Evolutionary conservation across 306 rosid genomes (phyloP).

Genomic region (Glycine soja): DNA sequence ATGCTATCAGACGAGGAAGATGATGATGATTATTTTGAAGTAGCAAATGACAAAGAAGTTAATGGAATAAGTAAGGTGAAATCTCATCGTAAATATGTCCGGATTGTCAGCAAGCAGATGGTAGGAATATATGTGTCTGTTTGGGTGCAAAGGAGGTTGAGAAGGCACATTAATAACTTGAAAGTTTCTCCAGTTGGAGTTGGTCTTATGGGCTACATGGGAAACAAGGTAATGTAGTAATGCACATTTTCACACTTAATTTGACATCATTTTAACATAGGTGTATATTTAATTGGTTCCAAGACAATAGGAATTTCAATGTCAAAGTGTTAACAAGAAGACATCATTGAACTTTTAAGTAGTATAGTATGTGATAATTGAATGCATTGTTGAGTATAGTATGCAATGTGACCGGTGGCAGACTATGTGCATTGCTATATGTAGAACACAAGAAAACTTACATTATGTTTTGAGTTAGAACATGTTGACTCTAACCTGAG

Average conservation of each 20-base stretch:
- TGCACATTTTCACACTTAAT: not conserved
- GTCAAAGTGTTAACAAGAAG: not conserved
- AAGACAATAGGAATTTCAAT: slow-evolving; percentile 23
- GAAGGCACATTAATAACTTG: slow-evolving; percentile 85
- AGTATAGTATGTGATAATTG: not conserved
- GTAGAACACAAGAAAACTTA: slow-evolving; percentile 2
- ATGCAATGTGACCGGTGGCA: slow-evolving; percentile 34
- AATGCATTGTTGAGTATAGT: too few species aligned
- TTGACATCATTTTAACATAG: slow-evolving; percentile 13
- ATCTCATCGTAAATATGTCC: slow-evolving; percentile 62
- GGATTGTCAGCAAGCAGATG: slow-evolving; percentile 96
- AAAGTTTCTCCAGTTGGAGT: slow-evolving; percentile 90
- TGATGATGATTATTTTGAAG: slow-evolving; percentile 54
- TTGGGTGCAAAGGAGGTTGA: slow-evolving; percentile 90
- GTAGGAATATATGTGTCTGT: slow-evolving; percentile 89
- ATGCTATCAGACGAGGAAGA: slow-evolving; percentile 66
- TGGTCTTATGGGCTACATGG: slow-evolving; percentile 99
- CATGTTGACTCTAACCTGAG: slow-evolving; percentile 19
- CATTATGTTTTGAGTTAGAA: not conserved
- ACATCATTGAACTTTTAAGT: not conserved
- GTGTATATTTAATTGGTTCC: slow-evolving; percentile 12
- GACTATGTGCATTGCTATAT: slow-evolving; percentile 23
- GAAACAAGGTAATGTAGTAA: slow-evolving; percentile 76
- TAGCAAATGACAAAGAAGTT: slow-evolving; percentile 45
- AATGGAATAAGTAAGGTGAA: slow-evolving; percentile 40